Base-by-base conservation (phyloP, 1,139 yeast genomes). In the Saccharomyces hybrid region DNA sequence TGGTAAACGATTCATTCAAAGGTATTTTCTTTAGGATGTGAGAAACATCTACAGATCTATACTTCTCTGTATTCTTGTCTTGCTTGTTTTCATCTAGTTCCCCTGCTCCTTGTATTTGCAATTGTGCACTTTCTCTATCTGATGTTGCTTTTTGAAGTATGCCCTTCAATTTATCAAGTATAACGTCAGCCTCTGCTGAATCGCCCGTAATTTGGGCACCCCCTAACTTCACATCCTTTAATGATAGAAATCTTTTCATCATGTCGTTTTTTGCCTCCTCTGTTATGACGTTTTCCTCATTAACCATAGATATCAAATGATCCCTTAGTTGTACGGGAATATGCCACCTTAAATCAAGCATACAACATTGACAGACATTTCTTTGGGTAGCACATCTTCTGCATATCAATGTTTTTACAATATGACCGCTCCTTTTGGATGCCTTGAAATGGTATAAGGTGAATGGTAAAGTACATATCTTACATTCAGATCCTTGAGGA, bases 361-460 rank as follows among this genome's bases (percentile, higher is more conserved):
- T 79, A 68, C 99, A 93, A 24, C 83, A 73, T 68, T 93, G 98
- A 66, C 99, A 93, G 61, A 96, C 86, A 71, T 88, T 86, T 60
- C 85, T 79, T 50, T 85, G 80, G 48, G 82, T 74, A 1, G 97
- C 84, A 71, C 99, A 93, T 0, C 91, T 83, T 44, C 74, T 68
- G 70, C 99, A 90, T 24, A 89, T 80, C 12, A 64, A 27, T 4
- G 71, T 65, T 53, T 61, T 66, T 16, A 56, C 54, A 51, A 60
- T 55, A 42, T 75, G 73, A 2, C 75, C 67, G 11, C 73, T 68
- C 46, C 75, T 72, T 48, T 67, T 62, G 7, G 71, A 65, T 8
- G 75, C 71, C 52, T 78, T 79, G 95, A 96, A 89, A 58, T 86
- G 78, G 67, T 82, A 90, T 3, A 86, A 84, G 0, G 91, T 84